Conservation (phyloP, 2,329 filamentous ascomycete genomes). For the Pseudogymnoascus sp. region DNA sequence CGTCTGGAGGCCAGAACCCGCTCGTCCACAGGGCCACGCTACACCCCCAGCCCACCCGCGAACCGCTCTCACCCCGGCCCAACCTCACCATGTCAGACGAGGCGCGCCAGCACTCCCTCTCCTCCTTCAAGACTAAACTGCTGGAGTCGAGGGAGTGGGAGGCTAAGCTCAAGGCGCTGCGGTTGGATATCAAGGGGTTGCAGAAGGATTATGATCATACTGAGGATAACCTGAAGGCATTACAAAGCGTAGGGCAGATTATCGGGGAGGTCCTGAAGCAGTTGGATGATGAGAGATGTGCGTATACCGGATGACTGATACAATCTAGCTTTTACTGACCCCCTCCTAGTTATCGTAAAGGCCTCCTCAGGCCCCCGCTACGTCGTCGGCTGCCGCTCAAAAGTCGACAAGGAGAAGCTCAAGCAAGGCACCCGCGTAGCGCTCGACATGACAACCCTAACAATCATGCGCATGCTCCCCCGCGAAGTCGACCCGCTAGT, state of each 20-base stretch:
- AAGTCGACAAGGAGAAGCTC: slow-evolving; percentile 93
- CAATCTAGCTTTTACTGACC: slow-evolving; percentile 15
- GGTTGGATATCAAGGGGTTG: slow-evolving; percentile 90
- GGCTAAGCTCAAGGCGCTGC: slow-evolving; percentile 87
- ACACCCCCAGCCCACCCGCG: neutral
- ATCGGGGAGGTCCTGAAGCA: slow-evolving; percentile 99
- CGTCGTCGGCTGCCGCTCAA: slow-evolving; percentile 95
- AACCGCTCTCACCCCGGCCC: neutral
- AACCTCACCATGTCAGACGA: slow-evolving; percentile 31
- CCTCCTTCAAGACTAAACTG: slow-evolving; percentile 70
- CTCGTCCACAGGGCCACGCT: slow-evolving; percentile 3
- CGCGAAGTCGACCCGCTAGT: slow-evolving; percentile 97
- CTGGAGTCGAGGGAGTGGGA: slow-evolving; percentile 98
- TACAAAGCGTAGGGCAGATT: slow-evolving; percentile 98
- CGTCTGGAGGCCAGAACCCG: neutral
- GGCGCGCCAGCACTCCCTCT: slow-evolving; percentile 59
- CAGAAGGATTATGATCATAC: slow-evolving; percentile 94
- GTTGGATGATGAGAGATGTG: slow-evolving; percentile 96
- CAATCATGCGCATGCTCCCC: slow-evolving; percentile 99
- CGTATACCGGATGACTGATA: slow-evolving; percentile 28
- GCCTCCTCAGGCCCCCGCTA: slow-evolving; percentile 95
- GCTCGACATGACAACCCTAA: slow-evolving; percentile 98
- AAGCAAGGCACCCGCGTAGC: slow-evolving; percentile 98
- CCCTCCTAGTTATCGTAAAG: slow-evolving; percentile 79
- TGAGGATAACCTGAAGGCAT: slow-evolving; percentile 98